Percentiles rank a stretch among this genome's conserved stretches.
Evolutionary conservation across 1,284 basidiomycete genomes (phyloP).

Genomic region (Trichosporon sp.): DNA sequence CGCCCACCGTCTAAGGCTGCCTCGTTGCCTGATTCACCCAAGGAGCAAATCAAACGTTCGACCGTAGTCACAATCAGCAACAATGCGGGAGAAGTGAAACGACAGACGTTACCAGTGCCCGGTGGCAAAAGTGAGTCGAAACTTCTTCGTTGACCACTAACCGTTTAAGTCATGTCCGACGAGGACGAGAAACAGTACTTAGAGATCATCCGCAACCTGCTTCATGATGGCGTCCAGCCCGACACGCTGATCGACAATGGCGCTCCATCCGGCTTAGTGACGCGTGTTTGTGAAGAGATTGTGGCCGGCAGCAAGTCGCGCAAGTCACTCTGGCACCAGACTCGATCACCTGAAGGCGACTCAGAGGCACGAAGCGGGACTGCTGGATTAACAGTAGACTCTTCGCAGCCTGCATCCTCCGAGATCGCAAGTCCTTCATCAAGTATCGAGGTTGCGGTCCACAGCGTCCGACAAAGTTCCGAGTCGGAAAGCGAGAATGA

Average conservation of each 20-base stretch:
- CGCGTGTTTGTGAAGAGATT: conserved; percentile 37
- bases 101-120: background rate
- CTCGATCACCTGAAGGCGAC: conserved; percentile 11
- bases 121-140: conserved; percentile 4
- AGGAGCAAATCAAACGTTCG: conserved; percentile 8
- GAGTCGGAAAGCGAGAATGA: conserved; percentile 25
- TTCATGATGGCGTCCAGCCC: conserved; percentile 32
- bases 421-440: background rate
- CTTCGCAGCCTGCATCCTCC: background rate
- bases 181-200: conserved; percentile 34
- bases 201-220: conserved; percentile 34
- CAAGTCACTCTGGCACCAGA: conserved; percentile 23
- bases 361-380: background rate
- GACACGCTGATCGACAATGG: conserved; percentile 32
- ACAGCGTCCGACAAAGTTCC: conserved; percentile 16
- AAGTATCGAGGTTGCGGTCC: conserved; percentile 24
- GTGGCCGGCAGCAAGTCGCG: conserved; percentile 28
- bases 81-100: background rate
- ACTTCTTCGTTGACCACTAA: background rate
- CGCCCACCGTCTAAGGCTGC: background rate
- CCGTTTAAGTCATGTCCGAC: conserved; percentile 22
- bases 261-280: conserved; percentile 32
- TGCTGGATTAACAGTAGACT: background rate
- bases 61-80: conserved; percentile 17
- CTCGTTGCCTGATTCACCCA: background rate